Evolutionary conservation across 345 rosid genomes (phyloP), one percentile per base, ranked within the genome.

Genomic region (Bruguiera gymnorhiza): DNA sequence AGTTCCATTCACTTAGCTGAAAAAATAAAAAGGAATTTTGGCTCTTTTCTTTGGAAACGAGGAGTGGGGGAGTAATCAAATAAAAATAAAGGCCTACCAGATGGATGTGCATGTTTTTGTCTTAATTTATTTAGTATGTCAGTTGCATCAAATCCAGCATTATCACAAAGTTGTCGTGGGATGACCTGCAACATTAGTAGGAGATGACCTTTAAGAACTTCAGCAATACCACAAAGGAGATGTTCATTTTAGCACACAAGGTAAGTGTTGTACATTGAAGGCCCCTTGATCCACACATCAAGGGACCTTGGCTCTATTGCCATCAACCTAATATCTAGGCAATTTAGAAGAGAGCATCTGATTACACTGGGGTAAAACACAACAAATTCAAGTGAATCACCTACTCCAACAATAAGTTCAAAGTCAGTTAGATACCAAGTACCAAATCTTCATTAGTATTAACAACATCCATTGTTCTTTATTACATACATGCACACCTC

Each of bases 71-170:
- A 43, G 50, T 43, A 43, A 26, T 26, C 16, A 46, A 70, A 54
- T 34, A 7, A 53, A 31, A 75, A 62, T 26, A 69, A 60, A 65
- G 24, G 52, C 83, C 66, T 71, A 96, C 99, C 98, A 53, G 92
- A 88, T 69, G 88, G 89, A 74, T 86, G 90, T 24, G 95, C 94
- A 79, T 96, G 99, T 66, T 96, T 96, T 83, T 92, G 97, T 73
- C 99, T 87, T 65, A 92, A 77, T 85, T 96, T 96, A 84, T 92
- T 96, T 80, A 96, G 81, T 65, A 96, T 93, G 81, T 96, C 99
- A 81, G 98, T 96, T 48, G 99, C 97, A 81, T 96, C 99, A 83
- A 90, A 96, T 71, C 98, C 99, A 73, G 99, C 99, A 86, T 96
- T 96, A 81, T 92, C 98, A 79, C 98, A 96, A 59, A 96, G 84